A percentile compares a stretch with the other conserved stretches of the same genome.
phyloP scores from a whole-genome alignment of 495 filamentous ascomycete genomes.

The Penicillium chermesinum region DNA sequence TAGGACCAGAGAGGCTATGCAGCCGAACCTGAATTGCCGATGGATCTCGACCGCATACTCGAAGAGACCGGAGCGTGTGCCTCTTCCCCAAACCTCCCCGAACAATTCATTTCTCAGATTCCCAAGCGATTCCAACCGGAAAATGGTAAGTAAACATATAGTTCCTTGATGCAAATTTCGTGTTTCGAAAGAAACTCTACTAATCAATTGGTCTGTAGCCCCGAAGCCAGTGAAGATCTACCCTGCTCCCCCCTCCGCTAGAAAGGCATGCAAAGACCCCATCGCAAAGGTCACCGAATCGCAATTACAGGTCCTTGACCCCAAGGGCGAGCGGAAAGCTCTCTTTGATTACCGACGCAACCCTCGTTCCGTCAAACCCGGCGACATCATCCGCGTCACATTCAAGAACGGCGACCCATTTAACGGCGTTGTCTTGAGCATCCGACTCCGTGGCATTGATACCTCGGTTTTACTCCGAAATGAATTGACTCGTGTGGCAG shows the following conservation, averaged over 20 bases:
- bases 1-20: constrained; percentile 40
- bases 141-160: constrained; percentile 21
- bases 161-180: too few relatives aligned
- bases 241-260: constrained; percentile 46
- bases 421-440: constrained; percentile 77
- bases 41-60: constrained; percentile 40
- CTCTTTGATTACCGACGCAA: constrained; percentile 72
- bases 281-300: constrained; percentile 54
- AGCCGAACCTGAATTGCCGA: constrained; percentile 36
- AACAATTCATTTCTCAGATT: constrained; percentile 40
- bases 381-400: constrained; percentile 88
- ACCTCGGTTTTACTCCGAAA: constrained; percentile 80
- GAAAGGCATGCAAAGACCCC: constrained; percentile 51
- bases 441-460: constrained; percentile 79
- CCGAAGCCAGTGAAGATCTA: constrained; percentile 48
- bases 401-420: constrained; percentile 81
- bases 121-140: constrained; percentile 34
- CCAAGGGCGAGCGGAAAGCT: constrained; percentile 69
- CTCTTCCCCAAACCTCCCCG: constrained; percentile 40
- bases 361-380: constrained; percentile 65
- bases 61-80: constrained; percentile 28
- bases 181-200: too few relatives aligned
- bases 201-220: too few relatives aligned
- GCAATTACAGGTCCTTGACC: constrained; percentile 73
- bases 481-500: constrained; percentile 72